Evolutionary conservation across 805 yeast species (phyloP).

Genomic region (Metschnikowia amazonensis): DNA sequence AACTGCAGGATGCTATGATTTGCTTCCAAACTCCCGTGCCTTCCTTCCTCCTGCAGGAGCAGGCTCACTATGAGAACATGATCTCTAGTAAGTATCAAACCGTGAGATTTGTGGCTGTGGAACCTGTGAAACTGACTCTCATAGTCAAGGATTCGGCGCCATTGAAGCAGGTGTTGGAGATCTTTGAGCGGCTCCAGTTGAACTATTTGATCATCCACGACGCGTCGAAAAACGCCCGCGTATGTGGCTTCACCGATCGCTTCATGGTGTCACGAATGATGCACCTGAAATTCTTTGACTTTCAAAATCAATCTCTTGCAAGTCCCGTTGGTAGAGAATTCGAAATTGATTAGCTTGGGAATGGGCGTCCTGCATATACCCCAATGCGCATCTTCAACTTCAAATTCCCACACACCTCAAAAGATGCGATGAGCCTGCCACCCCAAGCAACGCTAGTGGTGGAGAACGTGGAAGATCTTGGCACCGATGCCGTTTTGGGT

Average conservation of each 20-base stretch:
- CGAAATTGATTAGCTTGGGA: too few species aligned
- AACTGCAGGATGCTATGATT: slow-evolving; percentile 11
- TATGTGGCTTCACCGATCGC: slow-evolving; percentile 39
- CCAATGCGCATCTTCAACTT: background rate
- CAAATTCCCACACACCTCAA: background rate
- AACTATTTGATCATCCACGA: slow-evolving; percentile 32
- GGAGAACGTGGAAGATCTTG: slow-evolving; percentile 14
- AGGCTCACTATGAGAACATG: slow-evolving; percentile 8
- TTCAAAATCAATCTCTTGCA: slow-evolving; percentile 9
- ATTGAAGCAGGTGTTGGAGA: slow-evolving; percentile 30
- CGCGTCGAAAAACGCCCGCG: slow-evolving; percentile 13
- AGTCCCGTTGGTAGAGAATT: too few species aligned
- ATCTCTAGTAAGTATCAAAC: background rate
- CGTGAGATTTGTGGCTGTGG: slow-evolving; percentile 10
- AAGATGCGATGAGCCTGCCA: slow-evolving; percentile 6
- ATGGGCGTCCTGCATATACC: too few species aligned
- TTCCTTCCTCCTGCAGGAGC: background rate
- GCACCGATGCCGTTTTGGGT: slow-evolving; percentile 30
- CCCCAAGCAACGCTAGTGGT: slow-evolving; percentile 26
- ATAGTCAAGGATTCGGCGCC: slow-evolving; percentile 31
- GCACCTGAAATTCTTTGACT: slow-evolving; percentile 22
- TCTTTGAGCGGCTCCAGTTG: slow-evolving; percentile 36
- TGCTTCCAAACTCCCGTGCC: slow-evolving; percentile 15
- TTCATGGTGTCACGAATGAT: slow-evolving; percentile 32
- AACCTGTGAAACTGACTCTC: slow-evolving; percentile 19